Evolutionary conservation across 2,329 filamentous ascomycete species (phyloP).

Genomic region (Clarireedia homoeocarpa): DNA sequence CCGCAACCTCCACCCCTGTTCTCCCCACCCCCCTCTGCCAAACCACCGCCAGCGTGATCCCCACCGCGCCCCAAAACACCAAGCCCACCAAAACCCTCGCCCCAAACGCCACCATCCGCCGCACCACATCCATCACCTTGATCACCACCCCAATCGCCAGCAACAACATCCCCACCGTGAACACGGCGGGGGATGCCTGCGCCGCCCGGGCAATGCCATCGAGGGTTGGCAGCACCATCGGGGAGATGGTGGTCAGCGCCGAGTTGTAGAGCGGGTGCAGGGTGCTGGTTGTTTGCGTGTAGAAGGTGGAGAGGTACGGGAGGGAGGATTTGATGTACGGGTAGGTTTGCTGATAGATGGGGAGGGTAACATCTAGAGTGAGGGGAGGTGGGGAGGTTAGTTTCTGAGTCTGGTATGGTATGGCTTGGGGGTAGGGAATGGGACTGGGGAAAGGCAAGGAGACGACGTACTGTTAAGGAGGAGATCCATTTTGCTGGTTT

Average conservation of each 20-base stretch:
- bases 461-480: neutral
- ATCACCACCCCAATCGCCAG: slow-evolving; percentile 29
- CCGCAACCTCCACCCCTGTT: slow-evolving; percentile 51
- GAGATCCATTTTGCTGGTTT: neutral
- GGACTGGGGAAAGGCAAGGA: neutral
- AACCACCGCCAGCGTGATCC: slow-evolving; percentile 45
- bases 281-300: neutral
- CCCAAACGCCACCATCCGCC: slow-evolving; percentile 69
- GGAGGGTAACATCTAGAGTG: neutral
- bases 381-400: neutral
- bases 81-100: slow-evolving; percentile 57
- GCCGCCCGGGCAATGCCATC: slow-evolving; percentile 11
- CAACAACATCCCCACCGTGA: slow-evolving; percentile 36
- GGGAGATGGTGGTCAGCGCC: neutral
- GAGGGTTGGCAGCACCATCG: slow-evolving; percentile 19
- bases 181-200: slow-evolving; percentile 27
- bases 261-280: slow-evolving; percentile 1
- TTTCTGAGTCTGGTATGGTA: too few species aligned
- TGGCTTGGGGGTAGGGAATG: too few species aligned
- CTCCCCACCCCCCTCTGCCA: slow-evolving; percentile 60
- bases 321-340: neutral
- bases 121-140: slow-evolving; percentile 60
- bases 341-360: neutral
- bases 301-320: slow-evolving; percentile 18
- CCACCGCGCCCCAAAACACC: slow-evolving; percentile 55